Conservation (phyloP, 768 basidiomycete genomes). For the Neoboletus magnificus region DNA sequence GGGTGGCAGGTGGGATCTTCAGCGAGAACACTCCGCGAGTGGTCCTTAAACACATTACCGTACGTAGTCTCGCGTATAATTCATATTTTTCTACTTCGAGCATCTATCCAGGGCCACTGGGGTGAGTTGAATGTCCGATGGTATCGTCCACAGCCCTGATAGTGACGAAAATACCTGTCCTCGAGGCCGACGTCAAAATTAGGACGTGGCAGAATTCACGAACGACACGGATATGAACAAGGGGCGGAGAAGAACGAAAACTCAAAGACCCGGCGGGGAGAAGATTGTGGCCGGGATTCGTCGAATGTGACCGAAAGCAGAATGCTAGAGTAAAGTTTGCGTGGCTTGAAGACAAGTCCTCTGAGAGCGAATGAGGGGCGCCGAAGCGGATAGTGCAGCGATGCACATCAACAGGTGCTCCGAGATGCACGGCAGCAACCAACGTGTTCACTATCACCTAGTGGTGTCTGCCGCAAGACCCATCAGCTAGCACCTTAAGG, state of each 20-base stretch:
- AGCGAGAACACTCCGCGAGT: conserved; percentile 12
- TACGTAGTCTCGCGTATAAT: neutral
- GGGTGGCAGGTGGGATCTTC: neutral
- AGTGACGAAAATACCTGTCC: conserved; percentile 1
- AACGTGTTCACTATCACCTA: neutral
- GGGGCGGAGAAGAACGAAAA: neutral
- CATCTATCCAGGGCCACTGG: neutral
- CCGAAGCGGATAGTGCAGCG: neutral
- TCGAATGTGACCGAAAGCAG: neutral
- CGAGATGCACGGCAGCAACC: conserved; percentile 6
- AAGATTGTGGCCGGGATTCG: neutral
- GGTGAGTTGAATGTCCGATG: conserved; percentile 1
- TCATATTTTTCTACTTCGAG: neutral
- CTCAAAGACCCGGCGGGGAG: neutral
- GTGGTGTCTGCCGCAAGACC: neutral
- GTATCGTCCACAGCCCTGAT: conserved; percentile 2
- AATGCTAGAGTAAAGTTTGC: neutral
- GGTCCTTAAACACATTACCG: neutral
- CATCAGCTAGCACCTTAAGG: neutral
- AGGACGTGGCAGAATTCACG: neutral
- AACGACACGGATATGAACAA: conserved; percentile 7
- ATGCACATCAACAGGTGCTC: conserved; percentile 13
- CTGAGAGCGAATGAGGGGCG: neutral
- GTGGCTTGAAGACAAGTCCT: neutral
- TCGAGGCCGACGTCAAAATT: conserved; percentile 8